Evolutionary conservation across 495 filamentous ascomycete genomes (phyloP).

Genomic region (Neurospora sp.): DNA sequence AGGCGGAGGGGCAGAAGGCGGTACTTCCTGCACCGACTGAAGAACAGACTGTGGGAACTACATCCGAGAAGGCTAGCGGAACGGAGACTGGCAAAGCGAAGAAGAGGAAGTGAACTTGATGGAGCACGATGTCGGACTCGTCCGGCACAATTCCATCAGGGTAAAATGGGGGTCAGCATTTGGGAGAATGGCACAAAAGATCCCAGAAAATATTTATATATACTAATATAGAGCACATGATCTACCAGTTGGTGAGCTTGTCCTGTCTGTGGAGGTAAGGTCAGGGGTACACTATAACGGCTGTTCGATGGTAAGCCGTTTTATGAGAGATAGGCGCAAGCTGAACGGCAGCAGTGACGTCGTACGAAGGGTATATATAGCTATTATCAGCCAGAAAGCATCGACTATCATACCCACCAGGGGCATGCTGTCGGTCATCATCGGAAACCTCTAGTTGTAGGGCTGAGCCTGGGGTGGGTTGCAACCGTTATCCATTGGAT

Average conservation of each 20-base stretch:
- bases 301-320: not conserved
- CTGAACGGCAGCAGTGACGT: not conserved
- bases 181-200: not conserved
- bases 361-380: not conserved
- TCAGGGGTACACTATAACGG: not conserved
- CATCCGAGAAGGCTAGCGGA: conserved; percentile 29
- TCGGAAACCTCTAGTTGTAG: not conserved
- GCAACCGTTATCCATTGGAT: not conserved
- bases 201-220: not conserved
- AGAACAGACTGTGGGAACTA: conserved; percentile 10
- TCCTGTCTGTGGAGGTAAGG: not conserved
- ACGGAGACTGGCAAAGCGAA: conserved; percentile 32
- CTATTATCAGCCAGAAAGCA: not conserved
- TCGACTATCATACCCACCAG: not conserved
- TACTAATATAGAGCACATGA: not conserved
- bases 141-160: not conserved
- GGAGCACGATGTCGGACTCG: not conserved
- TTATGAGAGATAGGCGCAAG: not conserved
- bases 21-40: not conserved
- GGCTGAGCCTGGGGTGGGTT: not conserved
- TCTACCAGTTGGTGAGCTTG: not conserved
- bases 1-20: conserved; percentile 19
- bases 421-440: not conserved
- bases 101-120: conserved; percentile 35
- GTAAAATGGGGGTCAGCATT: not conserved